Evolutionary conservation across 805 yeast species (phyloP), one percentile per base, ranked within the genome.

Genomic region (Jamesozyma rosinii): DNA sequence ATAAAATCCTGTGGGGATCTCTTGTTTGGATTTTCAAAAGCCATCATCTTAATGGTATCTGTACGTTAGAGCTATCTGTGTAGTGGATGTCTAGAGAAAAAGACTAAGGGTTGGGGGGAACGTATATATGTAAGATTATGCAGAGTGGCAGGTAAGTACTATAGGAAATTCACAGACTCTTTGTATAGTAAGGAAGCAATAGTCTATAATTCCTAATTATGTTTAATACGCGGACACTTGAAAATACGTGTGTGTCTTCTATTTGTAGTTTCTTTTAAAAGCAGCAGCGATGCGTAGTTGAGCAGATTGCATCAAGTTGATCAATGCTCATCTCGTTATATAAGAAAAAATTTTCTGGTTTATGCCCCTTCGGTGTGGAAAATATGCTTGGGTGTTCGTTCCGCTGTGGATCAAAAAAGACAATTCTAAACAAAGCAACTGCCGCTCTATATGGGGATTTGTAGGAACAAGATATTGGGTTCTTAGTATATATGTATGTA

Each of bases 11-110:
- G 49, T 8, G 52, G 30, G 15, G 55, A 35, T 27, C 63, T 50
- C 44, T 59, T 59, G 22, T 52, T 47, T 29, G 44, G 47, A 36
- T 57, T 54, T 40, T 58, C 63, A 43, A 60, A 55, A 11, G 60
- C 65, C 58, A 60, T 54, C 65, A 60, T 60, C 35, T 43, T 32
- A 13, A 17, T 11, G 17, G 17, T 30, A 17, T 30, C n/a, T 5
- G n/a, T 11, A 6, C 49, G 31, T 3, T 22, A 24, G 14, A 4
- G 30, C n/a, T 35, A 29, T 11, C 19, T 24, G 2, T 31, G n/a
- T n/a, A 18, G 22, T 17, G 34, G n/a, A 30, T 13, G n/a, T 13
- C 14, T 30, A 11, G n/a, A 30, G n/a, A 30, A 11, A 30, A 5
- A 30, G 33, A 30, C 6, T 8, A 24, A 3, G 19, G 18, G 26